Base-by-base conservation (phyloP, 805 yeast species). In the Ogataea methylovora region DNA sequence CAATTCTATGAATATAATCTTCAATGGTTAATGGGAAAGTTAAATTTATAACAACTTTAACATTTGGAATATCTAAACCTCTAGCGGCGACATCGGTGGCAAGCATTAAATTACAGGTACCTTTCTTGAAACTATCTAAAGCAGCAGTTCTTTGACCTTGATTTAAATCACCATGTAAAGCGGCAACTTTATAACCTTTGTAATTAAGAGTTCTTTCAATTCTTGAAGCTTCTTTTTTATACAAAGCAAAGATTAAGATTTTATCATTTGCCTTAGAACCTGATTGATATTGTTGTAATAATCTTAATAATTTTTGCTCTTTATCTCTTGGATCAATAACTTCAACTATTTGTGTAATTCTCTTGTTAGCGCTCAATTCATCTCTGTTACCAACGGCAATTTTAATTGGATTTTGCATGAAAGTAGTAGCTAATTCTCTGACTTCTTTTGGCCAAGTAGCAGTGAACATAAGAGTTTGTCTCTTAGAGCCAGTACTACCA, bases 371-470 rank as follows among this genome's bases (percentile, higher is more conserved):
- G 38, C 85, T 68, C 37, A 92, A 72, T 61, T 90, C 97, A 54
- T 90, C 97, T 44, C 94, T 76, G 58, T 92, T 83, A 51, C 98
- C 98, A 53, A 92, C 83, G 28, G 92, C 79, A 27, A 92, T 84
- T 59, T 84, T 87, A 32, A 86, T 85, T n/a, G 97, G 94, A 20
- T 58, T 45, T 16, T 71, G 74, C 94, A 92, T 84, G 61, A 82
- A 92, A 6, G 82, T 73, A 14, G 77, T 54, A 8, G 98, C 98
- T 42, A 92, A 70, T 43, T 86, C 94, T 54, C 97, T 79, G 24
- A 92, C 97, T 63, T 90, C 95, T 49, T 84, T 84, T n/a, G 99
- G 99, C 98, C 98, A 92, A 1, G 99, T 92, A n/a, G 99, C 99
- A 8, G 98, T 90, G 63, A 92, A 92, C 97, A 92, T 92, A 43